Percentiles rank a stretch among this genome's conserved stretches.
Conservation (phyloP, 305 asterid species). For the Withania somnifera region DNA sequence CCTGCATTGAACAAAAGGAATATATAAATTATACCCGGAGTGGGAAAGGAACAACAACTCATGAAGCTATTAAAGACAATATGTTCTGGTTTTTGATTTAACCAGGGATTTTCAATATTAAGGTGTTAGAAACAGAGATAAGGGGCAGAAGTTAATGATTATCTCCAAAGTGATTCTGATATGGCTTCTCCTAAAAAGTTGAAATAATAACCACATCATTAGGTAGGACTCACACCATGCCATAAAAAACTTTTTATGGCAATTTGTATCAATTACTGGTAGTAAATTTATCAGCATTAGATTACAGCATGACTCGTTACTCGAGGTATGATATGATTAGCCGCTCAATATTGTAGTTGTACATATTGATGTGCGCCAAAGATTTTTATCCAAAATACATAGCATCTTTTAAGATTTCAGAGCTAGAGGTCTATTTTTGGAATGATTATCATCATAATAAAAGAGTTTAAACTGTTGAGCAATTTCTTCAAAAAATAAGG, state of each 20-base stretch:
- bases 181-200: not conserved
- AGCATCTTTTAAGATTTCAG: not conserved
- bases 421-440: not conserved
- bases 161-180: not conserved
- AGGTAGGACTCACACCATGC: not conserved
- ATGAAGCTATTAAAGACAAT: not conserved
- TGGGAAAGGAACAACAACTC: not conserved
- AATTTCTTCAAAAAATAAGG: not conserved
- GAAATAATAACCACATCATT: not conserved
- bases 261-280: not conserved
- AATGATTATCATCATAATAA: not conserved
- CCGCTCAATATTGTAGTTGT: not conserved
- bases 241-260: not conserved
- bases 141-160: not conserved
- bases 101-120: not conserved
- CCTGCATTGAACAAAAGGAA: constrained; percentile 29
- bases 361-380: not conserved
- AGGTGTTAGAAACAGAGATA: not conserved
- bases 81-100: not conserved
- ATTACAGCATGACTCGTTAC: not conserved
- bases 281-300: not conserved
- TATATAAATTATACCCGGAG: not conserved
- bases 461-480: not conserved
- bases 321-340: not conserved
- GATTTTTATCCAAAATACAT: not conserved